Evolutionary conservation across 129 eudicot genomes (phyloP), one percentile per base, ranked within the genome.

Genomic region (Helianthus annuus): DNA sequence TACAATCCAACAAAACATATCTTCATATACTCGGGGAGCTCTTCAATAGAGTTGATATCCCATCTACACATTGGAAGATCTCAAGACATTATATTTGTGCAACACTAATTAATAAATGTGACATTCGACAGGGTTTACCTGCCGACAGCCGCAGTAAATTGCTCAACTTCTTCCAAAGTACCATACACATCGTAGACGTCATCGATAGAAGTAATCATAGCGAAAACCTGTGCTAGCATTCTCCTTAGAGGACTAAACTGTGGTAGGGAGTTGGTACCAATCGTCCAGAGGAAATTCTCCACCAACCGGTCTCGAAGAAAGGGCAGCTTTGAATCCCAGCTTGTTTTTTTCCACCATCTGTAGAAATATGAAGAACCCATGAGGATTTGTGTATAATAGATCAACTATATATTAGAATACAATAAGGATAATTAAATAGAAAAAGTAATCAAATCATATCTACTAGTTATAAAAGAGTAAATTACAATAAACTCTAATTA

Each of bases 1-100:
- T 74, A 78, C 56, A 85, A 55, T 34, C 69, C 77, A 11, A 72
- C 27, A 70, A 85, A 22, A 59, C 17, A 59, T 11, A 59, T 27
- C 64, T 59, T 59, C 64, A 59, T 59, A 59, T 59, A 59, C 64
- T 81, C 84, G 0, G 86, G 89, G 46, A 85, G 82, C 14, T 42
- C 63, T 34, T 82, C 86, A 32, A 85, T 39, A 4, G 66, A 55
- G 16, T 71, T 72, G 39, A 78, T 72, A 36, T 85, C 89, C 89
- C 89, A 85, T 48, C 89, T 85, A 76, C 38, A 44, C 15, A n/a
- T 54, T 36, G n/a, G 4, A 58, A 53, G 32, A 40, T 64, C 53
- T 38, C 16, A 11, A n/a, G 10, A 34, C 42, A 22, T 24, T 17
- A 38, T 38, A 38, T 4, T 38, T 17, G 17, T 61, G 42, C 44